Evolutionary conservation across 2,329 filamentous ascomycete genomes (phyloP), one percentile per base, ranked within the genome.

Genomic region (Ophiostoma ulmi): DNA sequence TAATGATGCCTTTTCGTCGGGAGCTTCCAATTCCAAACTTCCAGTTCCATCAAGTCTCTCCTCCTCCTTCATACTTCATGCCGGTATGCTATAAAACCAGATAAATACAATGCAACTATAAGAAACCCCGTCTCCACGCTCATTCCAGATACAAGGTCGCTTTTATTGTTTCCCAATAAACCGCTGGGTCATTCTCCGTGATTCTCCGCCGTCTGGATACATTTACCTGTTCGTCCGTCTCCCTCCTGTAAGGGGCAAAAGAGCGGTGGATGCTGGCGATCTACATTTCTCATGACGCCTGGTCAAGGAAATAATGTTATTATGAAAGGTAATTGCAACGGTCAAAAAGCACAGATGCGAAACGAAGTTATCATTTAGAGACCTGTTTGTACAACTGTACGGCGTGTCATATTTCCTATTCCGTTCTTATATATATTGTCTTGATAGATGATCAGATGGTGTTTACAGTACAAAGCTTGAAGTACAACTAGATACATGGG

Each of bases 351-450:
- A 26, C 52, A 58, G 14, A 26, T 20, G 20, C 20, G 11, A 14
- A 48, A 48, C 44, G 17, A 14, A 39, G 8, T 39, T 39, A 8
- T 7, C 38, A 6, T 11, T 11, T 1, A 11, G 8, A 39, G 8
- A 8, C 38, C 38, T 39, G 6, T 39, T 11, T 11, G 6, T 11
- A 39, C 38, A 26, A 10, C 38, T 39, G 11, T 17, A 48, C 52
- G 52, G 52, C 52, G 52, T 58, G 52, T 58, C 52, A 58, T 58
- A 26, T 58, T 58, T 58, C 52, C 52, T 58, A 58, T 58, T 26
- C 52, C 52, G 52, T 58, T 58, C 52, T 11, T 58, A 26, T n/a
- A 8, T 8, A 1, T 22, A 8, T 58, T 48, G 44, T n/a, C 17
- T 6, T 10, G 6, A 22, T 10, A 5, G 52, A 58, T 58, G 52